These are phyloP conservation scores for Lasiodiplodia sp. DNA, from an alignment of 2,329 filamentous ascomycete genomes.

Conservation along the genomic window DNA sequence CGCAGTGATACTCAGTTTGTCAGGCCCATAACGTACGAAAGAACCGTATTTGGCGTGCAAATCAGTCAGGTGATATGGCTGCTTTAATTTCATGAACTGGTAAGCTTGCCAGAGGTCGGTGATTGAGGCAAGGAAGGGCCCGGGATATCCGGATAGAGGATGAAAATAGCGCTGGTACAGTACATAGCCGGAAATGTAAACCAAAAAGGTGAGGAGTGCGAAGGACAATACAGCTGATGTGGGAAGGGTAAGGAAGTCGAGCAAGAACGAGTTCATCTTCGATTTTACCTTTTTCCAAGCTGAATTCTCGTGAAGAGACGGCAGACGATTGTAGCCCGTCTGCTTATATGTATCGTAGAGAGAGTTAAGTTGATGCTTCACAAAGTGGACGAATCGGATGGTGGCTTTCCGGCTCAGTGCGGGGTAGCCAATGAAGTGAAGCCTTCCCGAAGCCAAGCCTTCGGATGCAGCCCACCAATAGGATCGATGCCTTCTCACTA, in stretches of 20 bases:
- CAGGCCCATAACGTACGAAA: slow-evolving; percentile 42
- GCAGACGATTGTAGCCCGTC: neutral
- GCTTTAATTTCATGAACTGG: slow-evolving; percentile 38
- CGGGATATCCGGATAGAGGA: slow-evolving; percentile 41
- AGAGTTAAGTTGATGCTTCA: neutral
- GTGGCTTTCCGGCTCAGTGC: neutral
- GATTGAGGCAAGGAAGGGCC: slow-evolving; percentile 42
- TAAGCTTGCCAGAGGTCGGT: slow-evolving; percentile 44
- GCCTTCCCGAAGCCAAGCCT: neutral
- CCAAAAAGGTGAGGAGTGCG: neutral
- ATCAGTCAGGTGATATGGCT: slow-evolving; percentile 37
- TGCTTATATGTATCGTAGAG: neutral
- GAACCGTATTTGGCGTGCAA: slow-evolving; percentile 39
- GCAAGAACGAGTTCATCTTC: neutral
- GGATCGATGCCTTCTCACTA: neutral
- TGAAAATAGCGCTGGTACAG: slow-evolving; percentile 39
- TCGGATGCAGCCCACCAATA: neutral
- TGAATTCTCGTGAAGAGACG: neutral
- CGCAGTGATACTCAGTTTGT: slow-evolving; percentile 42
- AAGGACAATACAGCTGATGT: neutral
- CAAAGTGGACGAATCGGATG: neutral
- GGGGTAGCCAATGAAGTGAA: neutral
- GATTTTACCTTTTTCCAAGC: neutral
- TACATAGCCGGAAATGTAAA: slow-evolving; percentile 18
- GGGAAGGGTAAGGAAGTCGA: neutral